Base-by-base conservation (phyloP, 305 asterid species). In the Lippia alba region DNA sequence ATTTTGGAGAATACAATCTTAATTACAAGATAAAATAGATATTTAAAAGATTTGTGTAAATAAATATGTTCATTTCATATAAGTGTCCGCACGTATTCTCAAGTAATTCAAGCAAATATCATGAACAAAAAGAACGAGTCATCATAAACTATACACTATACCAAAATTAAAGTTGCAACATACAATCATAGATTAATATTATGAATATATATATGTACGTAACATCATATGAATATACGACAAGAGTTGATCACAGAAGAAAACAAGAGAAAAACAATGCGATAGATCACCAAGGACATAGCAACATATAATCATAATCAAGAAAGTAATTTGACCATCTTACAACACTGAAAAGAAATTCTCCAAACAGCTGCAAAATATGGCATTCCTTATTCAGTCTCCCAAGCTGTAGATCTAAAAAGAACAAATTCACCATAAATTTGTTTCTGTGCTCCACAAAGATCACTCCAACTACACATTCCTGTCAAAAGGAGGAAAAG, bases 341-440 rank as follows among this genome's bases (percentile, higher is more conserved):
- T 24, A 46, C 57, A 64, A 8, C 45, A 14, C 56, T 46, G 15
- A 0, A 50, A 14, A 24, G 55, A 46, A 48, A 46, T 64, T 49
- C 9, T 15, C 56, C 57, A 64, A 60, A 64, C 68, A 45, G 41
- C 68, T 19, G 20, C 64, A 7, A 34, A 20, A 12, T 32, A 10
- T 10, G 14, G 24, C 12, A 53, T 53, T 61, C 54, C 54, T 46
- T 20, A 45, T 63, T 63, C 39, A 10, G 0, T 14, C 11, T 0
- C 40, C 30, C 30, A 24, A 24, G 30, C 41, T 36, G 41, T 36
- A 36, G 41, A 36, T 36, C 5, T 36, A 36, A 36, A 5, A 36
- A 36, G 41, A 14, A 56, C 61, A 24, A 56, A 15, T 56, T 56
- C 61, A 56, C 33, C 5, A 33, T 45, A 33, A 33, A 33, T 32